These are phyloP conservation scores for Lactarius indigo DNA, from an alignment of 768 basidiomycete genomes.

Conservation along the genomic window DNA sequence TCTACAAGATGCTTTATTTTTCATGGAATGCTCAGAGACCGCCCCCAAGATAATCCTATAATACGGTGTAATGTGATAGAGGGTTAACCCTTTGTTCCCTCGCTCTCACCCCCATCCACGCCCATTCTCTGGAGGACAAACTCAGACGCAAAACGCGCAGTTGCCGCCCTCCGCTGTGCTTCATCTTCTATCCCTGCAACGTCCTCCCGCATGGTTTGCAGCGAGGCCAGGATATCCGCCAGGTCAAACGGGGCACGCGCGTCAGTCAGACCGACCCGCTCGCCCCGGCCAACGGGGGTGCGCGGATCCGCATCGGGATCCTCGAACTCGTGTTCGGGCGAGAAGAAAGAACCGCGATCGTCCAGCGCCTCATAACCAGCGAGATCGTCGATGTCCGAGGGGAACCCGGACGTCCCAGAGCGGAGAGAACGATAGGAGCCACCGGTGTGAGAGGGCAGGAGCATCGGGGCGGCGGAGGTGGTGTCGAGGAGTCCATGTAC, in stretches of 20 bases:
- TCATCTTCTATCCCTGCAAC: conserved; percentile 24
- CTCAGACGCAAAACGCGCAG: conserved; percentile 24
- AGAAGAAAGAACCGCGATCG: conserved; percentile 14
- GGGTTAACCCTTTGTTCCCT: background rate
- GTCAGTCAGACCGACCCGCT: background rate
- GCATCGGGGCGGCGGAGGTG: conserved; percentile 23
- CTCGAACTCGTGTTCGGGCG: conserved; percentile 1
- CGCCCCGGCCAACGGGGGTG: background rate
- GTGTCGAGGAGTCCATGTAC: conserved; percentile 14
- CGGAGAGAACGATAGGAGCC: conserved; percentile 50
- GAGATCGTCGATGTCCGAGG: conserved; percentile 33
- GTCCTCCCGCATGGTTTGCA: conserved; percentile 20
- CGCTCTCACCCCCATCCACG: conserved; percentile 12
- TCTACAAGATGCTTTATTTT: background rate
- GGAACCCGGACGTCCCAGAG: conserved; percentile 54
- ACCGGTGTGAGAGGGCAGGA: conserved; percentile 31
- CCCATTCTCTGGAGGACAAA: conserved; percentile 23
- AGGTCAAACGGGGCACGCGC: conserved; percentile 19
- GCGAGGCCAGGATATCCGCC: conserved; percentile 13
- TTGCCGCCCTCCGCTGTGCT: conserved; percentile 16
- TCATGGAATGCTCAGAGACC: background rate
- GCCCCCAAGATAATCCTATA: background rate
- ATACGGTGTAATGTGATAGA: background rate
- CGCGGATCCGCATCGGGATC: background rate
- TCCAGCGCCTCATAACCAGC: conserved; percentile 25